These are phyloP conservation scores for Fusarium sp. DNA, from an alignment of 2,329 filamentous ascomycete species.

Conservation along the genomic window DNA sequence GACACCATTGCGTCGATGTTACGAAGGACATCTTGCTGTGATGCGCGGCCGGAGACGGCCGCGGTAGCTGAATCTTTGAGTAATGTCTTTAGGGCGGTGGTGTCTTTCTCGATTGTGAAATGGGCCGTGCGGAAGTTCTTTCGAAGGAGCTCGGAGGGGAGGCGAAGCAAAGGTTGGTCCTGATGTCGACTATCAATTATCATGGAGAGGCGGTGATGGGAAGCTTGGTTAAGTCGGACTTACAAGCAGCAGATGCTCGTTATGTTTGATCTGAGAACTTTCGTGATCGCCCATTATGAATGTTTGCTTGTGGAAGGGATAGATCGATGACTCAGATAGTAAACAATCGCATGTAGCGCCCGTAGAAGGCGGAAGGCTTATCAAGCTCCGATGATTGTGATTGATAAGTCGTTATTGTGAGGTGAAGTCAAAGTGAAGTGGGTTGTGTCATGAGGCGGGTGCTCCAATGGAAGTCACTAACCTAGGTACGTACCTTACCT, in stretches of 20 bases:
- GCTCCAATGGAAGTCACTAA: background rate
- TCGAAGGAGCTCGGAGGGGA: constrained; percentile 90
- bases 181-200: constrained; percentile 49
- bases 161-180: constrained; percentile 94
- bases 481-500: too few species aligned
- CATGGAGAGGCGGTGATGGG: constrained; percentile 4
- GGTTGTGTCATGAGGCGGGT: constrained; percentile 24
- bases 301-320: background rate
- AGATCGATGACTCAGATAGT: background rate
- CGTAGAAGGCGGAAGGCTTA: background rate
- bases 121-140: constrained; percentile 93
- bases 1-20: constrained; percentile 86
- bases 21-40: constrained; percentile 77
- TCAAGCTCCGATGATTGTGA: constrained; percentile 13
- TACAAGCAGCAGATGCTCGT: constrained; percentile 80
- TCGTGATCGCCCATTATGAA: constrained; percentile 67
- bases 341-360: background rate
- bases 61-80: constrained; percentile 73
- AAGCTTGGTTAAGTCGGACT: constrained; percentile 1
- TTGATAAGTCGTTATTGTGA: constrained; percentile 41
- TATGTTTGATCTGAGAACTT: constrained; percentile 76
- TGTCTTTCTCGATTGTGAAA: constrained; percentile 78
- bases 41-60: constrained; percentile 70
- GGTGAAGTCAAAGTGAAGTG: constrained; percentile 18
- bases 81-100: constrained; percentile 68